Base-by-base conservation (phyloP, 2,329 filamentous ascomycete species). In the Talaromyces sp. region DNA sequence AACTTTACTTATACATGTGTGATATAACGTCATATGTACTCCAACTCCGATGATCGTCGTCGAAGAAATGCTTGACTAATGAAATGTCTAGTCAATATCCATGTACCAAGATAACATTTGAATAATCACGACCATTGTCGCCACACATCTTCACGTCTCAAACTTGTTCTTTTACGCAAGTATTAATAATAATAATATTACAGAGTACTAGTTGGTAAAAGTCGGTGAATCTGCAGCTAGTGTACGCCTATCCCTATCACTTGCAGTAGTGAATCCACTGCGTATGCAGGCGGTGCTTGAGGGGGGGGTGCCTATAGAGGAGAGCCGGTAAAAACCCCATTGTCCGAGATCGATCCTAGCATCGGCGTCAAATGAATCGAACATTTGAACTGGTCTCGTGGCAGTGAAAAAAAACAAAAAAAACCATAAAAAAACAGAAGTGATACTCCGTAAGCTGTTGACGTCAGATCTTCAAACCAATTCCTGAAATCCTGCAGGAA, bases 201-300 rank as follows among this genome's bases (percentile, higher is more conserved):
- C 23, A 23, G 23, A 23, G 23, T 23, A 47, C 18, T 47, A 27
- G 10, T 27, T 53, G 27, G 9, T 28, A n/a, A 53, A 53, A 53
- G 50, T 53, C 50, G 50, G 50, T 53, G 50, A 53, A 53, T 31
- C 50, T 53, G 50, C 30, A 53, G 50, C 50, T 53, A 53, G 14
- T 8, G 27, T 4, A 31, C 10, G 50, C 50, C 50, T 31, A 53
- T 53, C 27, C 50, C 28, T n/a, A 53, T 53, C 50, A 53, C 50
- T 53, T 53, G 50, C 50, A 53, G 50, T 53, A 53, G 50, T 14
- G 47, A 23, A 51, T 10, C 47, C 9, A n/a, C 27, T 28, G 47
- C 10, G 27, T 28, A 31, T 53, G 50, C 50, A 53, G 27, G 50
- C 8, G 31, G 14, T 16, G 44, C 44, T 10, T 53, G 31, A 16